Conservation (phyloP, 208 protist species). For the Spongospora subterranea region DNA sequence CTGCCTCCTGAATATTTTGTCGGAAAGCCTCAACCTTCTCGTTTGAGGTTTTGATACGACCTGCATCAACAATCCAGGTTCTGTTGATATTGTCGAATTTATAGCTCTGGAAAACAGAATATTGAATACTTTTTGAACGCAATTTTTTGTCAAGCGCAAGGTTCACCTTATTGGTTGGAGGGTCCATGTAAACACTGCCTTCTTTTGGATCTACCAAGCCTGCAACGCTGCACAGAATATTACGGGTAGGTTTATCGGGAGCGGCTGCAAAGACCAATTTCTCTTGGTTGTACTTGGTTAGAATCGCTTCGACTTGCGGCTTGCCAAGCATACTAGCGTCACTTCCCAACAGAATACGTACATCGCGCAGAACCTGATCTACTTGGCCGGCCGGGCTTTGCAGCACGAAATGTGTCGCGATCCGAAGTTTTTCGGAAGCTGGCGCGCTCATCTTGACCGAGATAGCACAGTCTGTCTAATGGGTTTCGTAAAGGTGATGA, state of each 20-base stretch:
- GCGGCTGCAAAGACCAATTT: slow-evolving; percentile 5
- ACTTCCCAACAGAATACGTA: background rate
- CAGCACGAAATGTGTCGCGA: slow-evolving; percentile 37
- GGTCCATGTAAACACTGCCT: background rate
- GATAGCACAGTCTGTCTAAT: too few relatives aligned
- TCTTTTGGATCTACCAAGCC: background rate
- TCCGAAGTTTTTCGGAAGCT: slow-evolving; percentile 36
- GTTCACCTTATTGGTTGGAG: background rate
- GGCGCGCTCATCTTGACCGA: background rate
- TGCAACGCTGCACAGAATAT: background rate
- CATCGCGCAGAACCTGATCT: slow-evolving; percentile 45
- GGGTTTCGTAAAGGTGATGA: too few relatives aligned
- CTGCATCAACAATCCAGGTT: background rate
- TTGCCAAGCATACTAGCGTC: background rate
- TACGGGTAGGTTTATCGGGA: background rate
- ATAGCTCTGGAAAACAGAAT: background rate
- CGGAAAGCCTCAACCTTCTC: background rate
- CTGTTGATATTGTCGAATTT: slow-evolving; percentile 47
- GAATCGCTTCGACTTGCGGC: background rate
- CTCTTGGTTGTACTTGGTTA: slow-evolving; percentile 41
- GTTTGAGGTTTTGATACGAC: background rate
- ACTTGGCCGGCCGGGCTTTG: slow-evolving; percentile 48
- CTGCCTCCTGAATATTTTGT: background rate
- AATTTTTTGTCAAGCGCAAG: background rate
- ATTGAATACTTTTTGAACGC: background rate